A percentile compares a stretch with the other conserved stretches of the same genome.
Evolutionary conservation across 2,329 filamentous ascomycete species (phyloP).

Genomic region (Dothiorella sarmentorum): DNA sequence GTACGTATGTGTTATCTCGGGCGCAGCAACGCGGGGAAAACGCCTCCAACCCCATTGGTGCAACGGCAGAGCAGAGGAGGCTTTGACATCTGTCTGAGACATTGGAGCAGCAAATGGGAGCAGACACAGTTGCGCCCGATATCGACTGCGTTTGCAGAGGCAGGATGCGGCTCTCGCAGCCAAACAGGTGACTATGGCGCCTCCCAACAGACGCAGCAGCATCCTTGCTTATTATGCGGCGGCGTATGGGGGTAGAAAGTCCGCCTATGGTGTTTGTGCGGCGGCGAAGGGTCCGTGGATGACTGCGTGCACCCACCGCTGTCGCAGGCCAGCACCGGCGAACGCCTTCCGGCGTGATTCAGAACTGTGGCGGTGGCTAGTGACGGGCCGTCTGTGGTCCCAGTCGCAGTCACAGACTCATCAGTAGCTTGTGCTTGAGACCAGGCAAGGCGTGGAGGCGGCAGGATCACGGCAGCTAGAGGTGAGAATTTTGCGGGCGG

Average conservation of each 20-base stretch:
- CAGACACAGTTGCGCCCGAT: not conserved
- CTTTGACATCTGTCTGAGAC: slow-evolving; percentile 5
- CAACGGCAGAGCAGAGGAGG: not conserved
- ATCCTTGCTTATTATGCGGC: not conserved
- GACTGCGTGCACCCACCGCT: not conserved
- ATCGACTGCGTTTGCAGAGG: slow-evolving; percentile 9
- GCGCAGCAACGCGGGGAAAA: not conserved
- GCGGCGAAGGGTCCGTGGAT: not conserved
- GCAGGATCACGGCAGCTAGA: not conserved
- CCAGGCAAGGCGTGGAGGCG: too few relatives aligned
- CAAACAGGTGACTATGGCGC: slow-evolving; percentile 7
- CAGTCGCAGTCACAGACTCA: not conserved
- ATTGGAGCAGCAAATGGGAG: slow-evolving; percentile 5
- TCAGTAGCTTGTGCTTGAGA: too few relatives aligned
- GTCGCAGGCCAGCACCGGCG: not conserved
- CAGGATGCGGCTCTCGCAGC: slow-evolving; percentile 14
- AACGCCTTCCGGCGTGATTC: too few relatives aligned
- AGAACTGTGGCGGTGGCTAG: not conserved
- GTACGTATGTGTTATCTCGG: not conserved
- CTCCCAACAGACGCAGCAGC: not conserved
- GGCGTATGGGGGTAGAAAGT: slow-evolving; percentile 4
- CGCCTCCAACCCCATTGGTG: not conserved
- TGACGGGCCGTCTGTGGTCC: not conserved
- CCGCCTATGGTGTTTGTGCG: slow-evolving; percentile 12
- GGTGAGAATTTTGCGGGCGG: not conserved